Evolutionary conservation across 2,329 filamentous ascomycete genomes (phyloP), one percentile per base, ranked within the genome.

Genomic region (Fusarium mangiferae): DNA sequence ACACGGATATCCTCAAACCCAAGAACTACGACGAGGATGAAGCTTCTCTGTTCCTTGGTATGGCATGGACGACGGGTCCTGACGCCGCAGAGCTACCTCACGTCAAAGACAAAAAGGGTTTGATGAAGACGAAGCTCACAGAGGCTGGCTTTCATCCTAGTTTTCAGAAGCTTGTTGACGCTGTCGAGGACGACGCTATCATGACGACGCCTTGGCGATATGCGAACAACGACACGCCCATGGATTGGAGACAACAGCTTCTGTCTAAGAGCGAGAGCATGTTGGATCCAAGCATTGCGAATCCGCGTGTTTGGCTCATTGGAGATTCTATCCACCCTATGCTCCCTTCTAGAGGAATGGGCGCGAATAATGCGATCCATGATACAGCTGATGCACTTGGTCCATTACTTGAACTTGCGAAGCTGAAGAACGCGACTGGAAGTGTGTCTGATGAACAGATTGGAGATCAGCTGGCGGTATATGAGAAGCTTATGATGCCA

Each of bases 391-490:
- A 62, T 26, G 55, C 61, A 30, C 42, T 64, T 2, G 28, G 24
- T 8, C 55, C 61, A 4, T 9, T 64, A 3, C 24, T 64, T 0
- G 20, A 41, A 5, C 44, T 64, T 11, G 7, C 36, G 0, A 6
- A 18, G 7, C 0, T 56, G 11, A 62, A 62, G 7, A 17, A 1
- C 3, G 7, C 5, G 0, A 0, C 30, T 1, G 61, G 24, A 0
- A 2, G 2, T 7, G 20, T 64, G 5, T 42, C n/a, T 5, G 42
- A 64, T 13, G 20, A 22, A 4, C 4, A 48, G 1, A 17, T 38
- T 0, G 1, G 26, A 5, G 3, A 0, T 0, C 15, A 61, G 5
- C 11, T 64, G 6, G 17, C 4, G 9, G 17, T 49, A 0, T 62
- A 49, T 8, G 56, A 64, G 7, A 49, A 64, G 1, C 7, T 30